Evolutionary conservation across 768 basidiomycete species (phyloP).

Genomic region (Hirschioporus abietinus): DNA sequence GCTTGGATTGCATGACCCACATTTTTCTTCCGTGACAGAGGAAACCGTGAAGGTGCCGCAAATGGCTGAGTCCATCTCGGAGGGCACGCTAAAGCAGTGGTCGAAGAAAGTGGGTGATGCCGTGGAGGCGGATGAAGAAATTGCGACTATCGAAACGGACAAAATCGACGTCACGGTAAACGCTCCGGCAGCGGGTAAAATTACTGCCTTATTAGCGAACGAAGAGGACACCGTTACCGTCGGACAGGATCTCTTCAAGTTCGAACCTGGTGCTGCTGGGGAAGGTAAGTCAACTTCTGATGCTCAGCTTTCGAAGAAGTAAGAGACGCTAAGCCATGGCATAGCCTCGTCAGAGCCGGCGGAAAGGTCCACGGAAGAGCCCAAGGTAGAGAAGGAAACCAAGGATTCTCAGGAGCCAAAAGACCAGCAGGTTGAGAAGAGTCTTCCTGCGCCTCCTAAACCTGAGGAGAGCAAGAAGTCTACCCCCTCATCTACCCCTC

Average conservation of each 20-base stretch:
- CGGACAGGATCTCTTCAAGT: slow-evolving; percentile 89
- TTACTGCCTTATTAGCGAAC: slow-evolving; percentile 77
- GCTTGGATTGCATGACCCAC: not conserved
- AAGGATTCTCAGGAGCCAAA: slow-evolving; percentile 40
- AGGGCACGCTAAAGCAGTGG: slow-evolving; percentile 95
- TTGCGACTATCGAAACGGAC: slow-evolving; percentile 98
- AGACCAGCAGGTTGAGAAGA: slow-evolving; percentile 45
- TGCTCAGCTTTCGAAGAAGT: slow-evolving; percentile 14
- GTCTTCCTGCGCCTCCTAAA: slow-evolving; percentile 36
- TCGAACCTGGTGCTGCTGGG: slow-evolving; percentile 74
- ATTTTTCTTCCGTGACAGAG: slow-evolving; percentile 33
- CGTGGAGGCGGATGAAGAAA: slow-evolving; percentile 90
- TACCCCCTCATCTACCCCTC: slow-evolving; percentile 7
- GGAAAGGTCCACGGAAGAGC: slow-evolving; percentile 18
- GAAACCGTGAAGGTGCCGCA: slow-evolving; percentile 93
- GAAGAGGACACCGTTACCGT: slow-evolving; percentile 95
- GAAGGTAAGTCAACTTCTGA: slow-evolving; percentile 31
- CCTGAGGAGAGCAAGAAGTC: slow-evolving; percentile 29
- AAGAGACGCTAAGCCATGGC: slow-evolving; percentile 11
- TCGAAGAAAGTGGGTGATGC: slow-evolving; percentile 88
- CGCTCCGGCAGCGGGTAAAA: slow-evolving; percentile 81
- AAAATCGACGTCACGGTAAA: slow-evolving; percentile 99
- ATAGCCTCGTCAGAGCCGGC: slow-evolving; percentile 15
- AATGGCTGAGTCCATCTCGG: slow-evolving; percentile 98
- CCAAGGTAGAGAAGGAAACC: slow-evolving; percentile 21